These are phyloP conservation scores for Hypoxylon perforatum DNA, from an alignment of 495 filamentous ascomycete species.

Conservation along the genomic window DNA sequence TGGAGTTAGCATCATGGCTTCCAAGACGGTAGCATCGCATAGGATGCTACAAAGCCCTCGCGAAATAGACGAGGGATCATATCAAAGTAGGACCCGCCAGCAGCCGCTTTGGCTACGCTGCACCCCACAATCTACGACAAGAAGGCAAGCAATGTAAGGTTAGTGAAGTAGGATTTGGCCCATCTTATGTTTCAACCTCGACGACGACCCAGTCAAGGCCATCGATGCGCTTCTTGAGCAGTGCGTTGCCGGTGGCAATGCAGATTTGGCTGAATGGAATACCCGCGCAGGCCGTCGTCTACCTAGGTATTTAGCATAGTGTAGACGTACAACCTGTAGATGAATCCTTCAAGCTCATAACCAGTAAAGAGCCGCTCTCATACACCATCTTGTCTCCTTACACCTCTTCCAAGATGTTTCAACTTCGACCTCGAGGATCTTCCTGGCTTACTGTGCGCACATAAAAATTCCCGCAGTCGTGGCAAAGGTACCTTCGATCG, in stretches of 20 bases:
- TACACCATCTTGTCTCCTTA: slow-evolving; percentile 4
- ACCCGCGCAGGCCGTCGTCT: slow-evolving; percentile 1
- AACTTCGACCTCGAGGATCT: slow-evolving; percentile 11
- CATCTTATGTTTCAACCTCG: slow-evolving; percentile 14
- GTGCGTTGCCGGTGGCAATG: neutral
- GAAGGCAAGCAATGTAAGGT: neutral
- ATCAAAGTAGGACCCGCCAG: neutral
- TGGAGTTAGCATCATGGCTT: slow-evolving; percentile 10
- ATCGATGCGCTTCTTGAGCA: neutral
- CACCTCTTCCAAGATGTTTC: slow-evolving; percentile 11
- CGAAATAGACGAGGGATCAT: neutral
- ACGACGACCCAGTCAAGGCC: neutral
- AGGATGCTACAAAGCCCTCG: slow-evolving; percentile 10
- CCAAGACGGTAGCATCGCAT: slow-evolving; percentile 21
- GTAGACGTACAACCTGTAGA: slow-evolving; percentile 9
- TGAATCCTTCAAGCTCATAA: slow-evolving; percentile 19
- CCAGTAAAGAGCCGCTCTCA: slow-evolving; percentile 20
- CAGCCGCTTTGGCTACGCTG: neutral
- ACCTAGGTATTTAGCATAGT: slow-evolving; percentile 9
- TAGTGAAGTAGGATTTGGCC: neutral
- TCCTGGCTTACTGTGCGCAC: slow-evolving; percentile 23
- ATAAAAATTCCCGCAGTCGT: slow-evolving; percentile 7
- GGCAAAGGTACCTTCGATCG: neutral
- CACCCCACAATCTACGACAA: slow-evolving; percentile 17
- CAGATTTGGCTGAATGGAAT: slow-evolving; percentile 9